phyloP scores from a whole-genome alignment of 768 basidiomycete species.

The Panellus pusillus region DNA sequence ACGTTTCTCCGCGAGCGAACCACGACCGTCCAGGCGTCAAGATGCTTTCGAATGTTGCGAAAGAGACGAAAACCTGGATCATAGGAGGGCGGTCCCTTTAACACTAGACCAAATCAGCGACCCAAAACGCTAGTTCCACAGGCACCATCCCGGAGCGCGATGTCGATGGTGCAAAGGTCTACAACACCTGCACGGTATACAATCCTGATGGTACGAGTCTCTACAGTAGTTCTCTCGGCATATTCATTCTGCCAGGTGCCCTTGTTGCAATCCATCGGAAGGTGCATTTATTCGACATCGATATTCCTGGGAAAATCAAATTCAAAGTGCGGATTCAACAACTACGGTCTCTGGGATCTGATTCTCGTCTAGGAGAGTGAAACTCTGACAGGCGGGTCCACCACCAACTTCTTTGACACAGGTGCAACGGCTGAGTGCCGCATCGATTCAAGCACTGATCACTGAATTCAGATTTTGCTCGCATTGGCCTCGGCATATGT shows the following conservation, averaged over 20 bases:
- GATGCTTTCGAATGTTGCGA: constrained; percentile 81
- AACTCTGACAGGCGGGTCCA: constrained; percentile 74
- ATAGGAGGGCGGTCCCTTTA: constrained; percentile 68
- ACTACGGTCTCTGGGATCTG: not conserved
- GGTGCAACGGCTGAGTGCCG: constrained; percentile 42
- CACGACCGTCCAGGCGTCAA: constrained; percentile 43
- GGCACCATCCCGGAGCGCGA: constrained; percentile 91
- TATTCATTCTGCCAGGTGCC: constrained; percentile 54
- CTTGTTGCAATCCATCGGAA: constrained; percentile 90
- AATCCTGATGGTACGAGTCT: constrained; percentile 62
- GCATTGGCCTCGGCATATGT: constrained; percentile 94
- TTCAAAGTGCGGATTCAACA: constrained; percentile 62
- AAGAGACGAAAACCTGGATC: constrained; percentile 80
- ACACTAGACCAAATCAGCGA: not conserved
- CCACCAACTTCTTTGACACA: constrained; percentile 82
- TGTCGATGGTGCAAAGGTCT: constrained; percentile 64
- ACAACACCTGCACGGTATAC: constrained; percentile 93
- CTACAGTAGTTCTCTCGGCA: not conserved
- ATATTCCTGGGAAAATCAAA: constrained; percentile 88
- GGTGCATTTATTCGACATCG: constrained; percentile 96
- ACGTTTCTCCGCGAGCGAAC: not conserved
- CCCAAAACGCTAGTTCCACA: constrained; percentile 30
- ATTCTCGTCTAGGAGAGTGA: constrained; percentile 71
- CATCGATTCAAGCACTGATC: not conserved
- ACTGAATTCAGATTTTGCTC: constrained; percentile 76